Evolutionary conservation across 2,329 filamentous ascomycete genomes (phyloP).

Genomic region (Orbilia oligospora): DNA sequence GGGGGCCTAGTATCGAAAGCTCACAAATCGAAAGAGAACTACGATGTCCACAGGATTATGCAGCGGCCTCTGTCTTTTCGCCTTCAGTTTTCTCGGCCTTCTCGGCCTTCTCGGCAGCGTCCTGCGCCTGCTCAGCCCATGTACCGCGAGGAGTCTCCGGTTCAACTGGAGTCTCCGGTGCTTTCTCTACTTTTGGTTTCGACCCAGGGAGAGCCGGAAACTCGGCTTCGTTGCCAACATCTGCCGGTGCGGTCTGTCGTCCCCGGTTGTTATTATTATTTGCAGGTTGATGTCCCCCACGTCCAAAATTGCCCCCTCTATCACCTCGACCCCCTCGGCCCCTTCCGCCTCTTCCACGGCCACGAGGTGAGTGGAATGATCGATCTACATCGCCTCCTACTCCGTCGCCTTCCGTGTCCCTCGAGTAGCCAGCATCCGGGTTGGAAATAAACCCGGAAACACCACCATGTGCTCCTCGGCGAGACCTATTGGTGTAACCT

Average conservation of each 20-base stretch:
- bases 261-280: neutral
- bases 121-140: constrained; percentile 59
- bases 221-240: constrained; percentile 55
- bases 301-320: constrained; percentile 62
- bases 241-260: constrained; percentile 30
- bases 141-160: constrained; percentile 52
- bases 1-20: neutral
- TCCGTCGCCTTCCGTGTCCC: constrained; percentile 26
- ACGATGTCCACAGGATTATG: constrained; percentile 2
- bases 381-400: constrained; percentile 22
- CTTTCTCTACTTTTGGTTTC: constrained; percentile 43
- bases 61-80: neutral
- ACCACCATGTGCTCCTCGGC: constrained; percentile 63
- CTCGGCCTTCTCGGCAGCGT: constrained; percentile 57
- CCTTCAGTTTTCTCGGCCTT: constrained; percentile 42
- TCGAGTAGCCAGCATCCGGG: constrained; percentile 41
- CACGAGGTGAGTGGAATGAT: constrained; percentile 39
- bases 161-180: constrained; percentile 48
- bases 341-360: constrained; percentile 59
- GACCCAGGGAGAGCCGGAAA: constrained; percentile 57
- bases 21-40: neutral
- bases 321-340: constrained; percentile 62
- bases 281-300: constrained; percentile 42
- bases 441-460: constrained; percentile 52
- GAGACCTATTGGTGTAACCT: constrained; percentile 60